Evolutionary conservation across 805 yeast species (phyloP).

Genomic region (Barnettozyma populi): DNA sequence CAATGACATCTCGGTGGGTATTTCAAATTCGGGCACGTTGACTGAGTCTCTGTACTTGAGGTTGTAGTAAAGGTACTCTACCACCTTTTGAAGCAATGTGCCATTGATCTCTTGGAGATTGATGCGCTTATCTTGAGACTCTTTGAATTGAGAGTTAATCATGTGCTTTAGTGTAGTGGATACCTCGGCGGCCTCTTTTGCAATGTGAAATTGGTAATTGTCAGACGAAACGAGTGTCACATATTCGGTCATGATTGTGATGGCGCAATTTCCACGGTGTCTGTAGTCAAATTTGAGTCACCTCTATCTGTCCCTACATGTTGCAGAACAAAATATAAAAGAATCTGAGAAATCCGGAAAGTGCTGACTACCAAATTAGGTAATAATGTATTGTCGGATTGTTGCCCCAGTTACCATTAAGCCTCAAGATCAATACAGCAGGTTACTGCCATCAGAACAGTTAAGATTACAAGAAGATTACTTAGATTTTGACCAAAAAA

Average conservation of each 20-base stretch:
- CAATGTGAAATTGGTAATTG: conserved; percentile 53
- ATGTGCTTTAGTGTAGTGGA: conserved; percentile 59
- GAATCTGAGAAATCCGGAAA: too few species aligned
- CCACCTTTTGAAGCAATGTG: conserved; percentile 66
- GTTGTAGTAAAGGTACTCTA: conserved; percentile 79
- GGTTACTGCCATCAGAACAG: too few species aligned
- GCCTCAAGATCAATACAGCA: too few species aligned
- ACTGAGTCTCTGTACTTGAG: conserved; percentile 56
- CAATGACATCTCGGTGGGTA: conserved; percentile 91
- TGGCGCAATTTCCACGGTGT: background rate
- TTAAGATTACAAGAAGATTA: too few species aligned
- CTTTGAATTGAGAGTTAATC: conserved; percentile 54
- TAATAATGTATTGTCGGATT: too few species aligned
- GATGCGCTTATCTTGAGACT: conserved; percentile 51
- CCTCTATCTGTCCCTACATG: too few species aligned
- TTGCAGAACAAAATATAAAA: too few species aligned
- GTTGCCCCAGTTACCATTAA: too few species aligned
- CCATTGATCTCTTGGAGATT: conserved; percentile 62
- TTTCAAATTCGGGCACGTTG: conserved; percentile 77
- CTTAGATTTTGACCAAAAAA: too few species aligned
- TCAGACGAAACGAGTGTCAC: conserved; percentile 74
- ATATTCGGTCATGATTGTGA: conserved; percentile 26
- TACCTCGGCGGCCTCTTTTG: conserved; percentile 71
- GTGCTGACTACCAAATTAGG: background rate
- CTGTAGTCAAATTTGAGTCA: background rate